Evolutionary conservation across 2,329 filamentous ascomycete genomes (phyloP), one percentile per base, ranked within the genome.

Genomic region (Sarocladiaceae sp.): DNA sequence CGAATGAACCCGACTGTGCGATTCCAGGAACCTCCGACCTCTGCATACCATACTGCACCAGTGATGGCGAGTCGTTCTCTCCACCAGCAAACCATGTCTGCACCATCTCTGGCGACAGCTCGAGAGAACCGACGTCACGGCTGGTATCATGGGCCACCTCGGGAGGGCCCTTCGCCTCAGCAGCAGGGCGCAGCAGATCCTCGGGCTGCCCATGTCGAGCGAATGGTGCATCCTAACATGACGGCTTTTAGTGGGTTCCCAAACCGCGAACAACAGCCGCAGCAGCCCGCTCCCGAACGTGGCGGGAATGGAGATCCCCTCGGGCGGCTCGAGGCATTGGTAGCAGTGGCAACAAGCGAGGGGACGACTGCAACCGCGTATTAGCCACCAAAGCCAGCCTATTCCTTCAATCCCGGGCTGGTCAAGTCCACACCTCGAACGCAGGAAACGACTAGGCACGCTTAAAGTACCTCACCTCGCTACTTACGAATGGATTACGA

Each of bases 61-160:
- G 51, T 56, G 51, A 56, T 55, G 33, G 51, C 54, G 27, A 50
- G 55, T 6, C 59, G 60, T 33, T 54, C 59, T 33, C 58, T 66
- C 18, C 75, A 79, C 46, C 75, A 80, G 27, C 72, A 82, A 46
- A 79, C 77, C 13, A 71, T 78, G 64, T 82, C 78, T 3, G 77
- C 78, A 1, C 78, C 78, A 1, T 67, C 70, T 0, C 64, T 74
- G 26, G 66, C 72, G 9, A 79, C 76, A 0, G 69, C 76, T 3
- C 72, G 78, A 7, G 80, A 78, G 50, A 68, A 67, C 23, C 86
- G 85, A 56, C 75, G 85, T 3, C 80, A 83, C 47, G 85, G 74
- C 1, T 89, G 84, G 83, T 88, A 88, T 54, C 79, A 86, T 32
- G 73, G 73, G 1, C 72, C 73, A 0, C 57, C 63, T 11, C 57